Percentiles rank a stretch among this genome's conserved stretches.
Evolutionary conservation across 164 flowering plant genomes (phyloP).

Genomic region (Buxus sempervirens): DNA sequence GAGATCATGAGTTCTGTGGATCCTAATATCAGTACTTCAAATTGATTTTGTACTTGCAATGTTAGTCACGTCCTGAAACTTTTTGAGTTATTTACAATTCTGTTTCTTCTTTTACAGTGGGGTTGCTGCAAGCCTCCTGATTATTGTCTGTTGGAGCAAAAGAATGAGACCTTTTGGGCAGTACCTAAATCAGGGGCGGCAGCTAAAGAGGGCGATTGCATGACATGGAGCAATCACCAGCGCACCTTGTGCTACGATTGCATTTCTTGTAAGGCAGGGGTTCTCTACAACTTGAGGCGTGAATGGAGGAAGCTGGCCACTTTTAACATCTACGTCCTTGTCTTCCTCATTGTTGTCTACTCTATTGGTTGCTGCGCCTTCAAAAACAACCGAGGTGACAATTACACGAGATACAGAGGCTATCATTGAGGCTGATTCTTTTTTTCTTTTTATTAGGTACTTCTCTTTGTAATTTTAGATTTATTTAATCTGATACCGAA

Average conservation of each 20-base stretch:
- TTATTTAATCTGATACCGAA: no score
- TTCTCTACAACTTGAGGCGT: slow-evolving; percentile 29
- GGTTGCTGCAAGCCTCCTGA: slow-evolving; percentile 39
- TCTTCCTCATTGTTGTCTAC: slow-evolving; percentile 21
- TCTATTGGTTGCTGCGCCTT: slow-evolving; percentile 25
- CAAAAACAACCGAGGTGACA: slow-evolving; percentile 7
- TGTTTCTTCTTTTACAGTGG: slow-evolving; percentile 13
- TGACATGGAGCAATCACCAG: slow-evolving; percentile 25
- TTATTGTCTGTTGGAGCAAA: slow-evolving; percentile 16
- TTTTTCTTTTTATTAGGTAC: no score
- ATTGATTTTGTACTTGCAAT: no score
- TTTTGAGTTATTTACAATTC: no score
- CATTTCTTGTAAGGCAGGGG: slow-evolving; percentile 51
- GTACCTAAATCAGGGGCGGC: slow-evolving; percentile 18
- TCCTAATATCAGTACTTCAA: no score
- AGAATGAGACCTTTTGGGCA: slow-evolving; percentile 26
- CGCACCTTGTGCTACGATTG: slow-evolving; percentile 32
- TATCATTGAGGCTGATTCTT: not conserved
- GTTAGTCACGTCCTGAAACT: no score
- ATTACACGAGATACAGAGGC: not conserved
- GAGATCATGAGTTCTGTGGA: no score
- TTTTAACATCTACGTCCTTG: slow-evolving; percentile 18
- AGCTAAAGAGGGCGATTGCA: slow-evolving; percentile 20
- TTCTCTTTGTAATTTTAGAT: no score
- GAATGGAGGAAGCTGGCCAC: slow-evolving; percentile 32